Evolutionary conservation across 306 rosid species (phyloP), one percentile per base, ranked within the genome.

Genomic region (Chamaecrista fasciculata): DNA sequence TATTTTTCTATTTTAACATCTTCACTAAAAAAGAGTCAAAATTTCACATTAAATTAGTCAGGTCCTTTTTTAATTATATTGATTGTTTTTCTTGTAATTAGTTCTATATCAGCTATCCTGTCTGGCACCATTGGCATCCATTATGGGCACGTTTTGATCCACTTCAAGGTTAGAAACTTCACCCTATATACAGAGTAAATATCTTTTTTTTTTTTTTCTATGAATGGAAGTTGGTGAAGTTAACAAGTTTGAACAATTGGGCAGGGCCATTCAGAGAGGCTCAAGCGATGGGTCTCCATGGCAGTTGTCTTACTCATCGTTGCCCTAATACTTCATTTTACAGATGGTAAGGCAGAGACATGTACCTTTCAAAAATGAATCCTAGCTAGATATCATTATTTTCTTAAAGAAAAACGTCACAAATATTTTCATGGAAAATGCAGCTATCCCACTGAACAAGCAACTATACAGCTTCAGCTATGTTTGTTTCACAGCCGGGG

Each of bases 381-480:
- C 19, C 8, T 33, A 49, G 25, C 62, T 20, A n/a, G n/a, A n/a
- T n/a, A n/a, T n/a, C n/a, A 25, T 11, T 11, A 51, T 50, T 48
- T 50, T 48, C 19, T 8, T 66, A 21, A 26, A 49, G 34, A 40
- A 40, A 9, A 21, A 16, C 3, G 28, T 48, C 70, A 37, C 42
- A 5, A 34, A 16, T 3, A n/a, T 51, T 53, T 70, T 12, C 20
- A 20, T 58, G 47, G 18, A 21, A n/a, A n/a, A 78, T 46, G 89
- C 85, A 89, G 96, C 96, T 15, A 81, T 92, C 74, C 98, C 98
- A 24, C 67, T 92, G 55, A 92, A 92, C 78, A 92, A 92, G 84
- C 96, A 92, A 74, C 87, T 89, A 24, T 89, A 89, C 73, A 92
- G 98, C 76, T 75, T 87, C 82, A 86, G 98, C 89, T 92, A 89